Percentiles rank a stretch among this genome's conserved stretches.
These are phyloP conservation scores for Helotiales sp. DNA, from an alignment of 2,329 filamentous ascomycete genomes.

Conservation along the genomic window DNA sequence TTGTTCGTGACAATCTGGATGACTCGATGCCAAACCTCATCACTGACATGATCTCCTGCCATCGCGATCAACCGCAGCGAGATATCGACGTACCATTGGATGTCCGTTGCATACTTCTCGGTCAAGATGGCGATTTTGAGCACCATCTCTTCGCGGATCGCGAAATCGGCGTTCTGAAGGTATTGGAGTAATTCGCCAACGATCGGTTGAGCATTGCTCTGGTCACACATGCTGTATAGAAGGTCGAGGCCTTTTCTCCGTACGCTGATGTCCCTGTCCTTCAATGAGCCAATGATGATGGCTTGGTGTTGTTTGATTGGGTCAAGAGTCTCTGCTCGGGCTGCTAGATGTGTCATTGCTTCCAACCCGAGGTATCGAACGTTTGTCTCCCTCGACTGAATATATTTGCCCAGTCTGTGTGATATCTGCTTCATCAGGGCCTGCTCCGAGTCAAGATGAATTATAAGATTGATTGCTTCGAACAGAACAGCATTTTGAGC, in stretches of 20 bases:
- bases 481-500: conserved; percentile 97
- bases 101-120: conserved; percentile 96
- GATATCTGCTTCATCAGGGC: conserved; percentile 96
- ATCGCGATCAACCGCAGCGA: conserved; percentile 91
- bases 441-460: conserved; percentile 94
- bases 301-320: conserved; percentile 98
- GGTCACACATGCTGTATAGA: conserved; percentile 99
- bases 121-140: conserved; percentile 98
- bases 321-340: conserved; percentile 88
- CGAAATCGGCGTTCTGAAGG: conserved; percentile 94
- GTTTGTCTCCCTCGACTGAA: conserved; percentile 95
- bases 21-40: conserved; percentile 98
- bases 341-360: conserved; percentile 97
- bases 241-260: conserved; percentile 92
- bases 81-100: conserved; percentile 99
- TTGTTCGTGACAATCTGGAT: conserved; percentile 99
- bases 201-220: conserved; percentile 89
- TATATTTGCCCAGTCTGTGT: conserved; percentile 86
- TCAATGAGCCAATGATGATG: conserved; percentile 90
- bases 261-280: conserved; percentile 96
- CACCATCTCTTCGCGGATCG: conserved; percentile 98
- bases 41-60: conserved; percentile 97
- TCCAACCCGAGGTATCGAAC: conserved; percentile 94
- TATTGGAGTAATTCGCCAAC: conserved; percentile 93
- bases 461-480: conserved; percentile 97